Conservation (phyloP, 768 basidiomycete species). For the Gymnopilus dilepis region DNA sequence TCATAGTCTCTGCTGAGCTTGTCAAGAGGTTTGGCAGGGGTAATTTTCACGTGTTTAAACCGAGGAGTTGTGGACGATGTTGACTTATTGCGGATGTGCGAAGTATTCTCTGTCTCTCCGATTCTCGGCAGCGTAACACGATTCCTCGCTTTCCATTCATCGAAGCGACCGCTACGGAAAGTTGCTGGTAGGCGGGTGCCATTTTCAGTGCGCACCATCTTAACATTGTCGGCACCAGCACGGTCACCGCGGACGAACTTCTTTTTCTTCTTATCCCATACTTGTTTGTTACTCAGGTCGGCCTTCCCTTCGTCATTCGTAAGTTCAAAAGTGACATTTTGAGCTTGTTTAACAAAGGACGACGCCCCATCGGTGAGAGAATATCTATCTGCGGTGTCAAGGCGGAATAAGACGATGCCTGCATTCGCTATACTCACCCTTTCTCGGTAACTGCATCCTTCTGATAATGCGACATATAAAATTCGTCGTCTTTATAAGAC, state of each 20-base stretch:
- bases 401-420: neutral
- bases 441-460: constrained; percentile 87
- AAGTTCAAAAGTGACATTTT: constrained; percentile 81
- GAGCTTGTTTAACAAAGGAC: constrained; percentile 85
- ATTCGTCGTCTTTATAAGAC: constrained; percentile 77
- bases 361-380: constrained; percentile 88
- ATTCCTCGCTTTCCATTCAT: constrained; percentile 90
- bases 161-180: constrained; percentile 92
- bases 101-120: constrained; percentile 78
- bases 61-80: constrained; percentile 57
- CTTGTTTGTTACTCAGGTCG: constrained; percentile 60
- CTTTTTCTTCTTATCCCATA: constrained; percentile 97
- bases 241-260: constrained; percentile 89
- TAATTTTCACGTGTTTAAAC: constrained; percentile 75
- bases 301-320: constrained; percentile 74
- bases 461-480: constrained; percentile 93
- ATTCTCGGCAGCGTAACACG: constrained; percentile 74
- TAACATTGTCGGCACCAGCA: constrained; percentile 89
- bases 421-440: constrained; percentile 59
- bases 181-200: constrained; percentile 90
- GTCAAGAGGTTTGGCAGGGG: constrained; percentile 76
- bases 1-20: constrained; percentile 76
- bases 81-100: constrained; percentile 30
- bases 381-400: constrained; percentile 57
- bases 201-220: constrained; percentile 91